A percentile compares a stretch with the other conserved stretches of the same genome.
These are phyloP conservation scores for Talaromyces amestolkiae DNA, from an alignment of 2,329 filamentous ascomycete species.

Conservation along the genomic window DNA sequence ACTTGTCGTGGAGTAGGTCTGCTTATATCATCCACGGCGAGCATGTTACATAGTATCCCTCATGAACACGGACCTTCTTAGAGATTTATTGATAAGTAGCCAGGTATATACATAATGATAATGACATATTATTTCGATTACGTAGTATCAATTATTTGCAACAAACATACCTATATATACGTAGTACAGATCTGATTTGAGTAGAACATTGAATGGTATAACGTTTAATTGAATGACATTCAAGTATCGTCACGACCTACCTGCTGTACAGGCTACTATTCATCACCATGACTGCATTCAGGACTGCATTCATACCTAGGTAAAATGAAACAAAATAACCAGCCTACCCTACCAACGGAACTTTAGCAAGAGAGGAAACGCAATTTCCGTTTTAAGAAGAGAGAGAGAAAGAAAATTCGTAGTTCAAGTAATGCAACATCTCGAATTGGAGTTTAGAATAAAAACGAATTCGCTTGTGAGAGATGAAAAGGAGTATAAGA, in stretches of 20 bases:
- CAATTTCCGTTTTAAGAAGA: background rate
- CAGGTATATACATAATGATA: background rate
- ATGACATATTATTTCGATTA: background rate
- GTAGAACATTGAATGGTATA: background rate
- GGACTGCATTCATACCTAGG: background rate
- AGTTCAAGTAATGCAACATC: background rate
- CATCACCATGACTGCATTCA: background rate
- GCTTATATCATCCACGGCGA: too few species aligned
- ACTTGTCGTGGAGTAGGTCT: conserved; percentile 44
- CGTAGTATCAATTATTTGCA: background rate
- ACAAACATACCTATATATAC: background rate
- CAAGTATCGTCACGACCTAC: background rate
- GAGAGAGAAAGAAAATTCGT: background rate
- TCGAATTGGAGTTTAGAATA: background rate
- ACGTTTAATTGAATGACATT: background rate
- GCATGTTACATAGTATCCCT: background rate
- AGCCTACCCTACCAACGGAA: background rate
- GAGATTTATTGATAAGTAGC: background rate
- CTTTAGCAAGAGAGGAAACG: background rate
- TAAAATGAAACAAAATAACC: background rate
- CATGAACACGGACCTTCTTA: background rate
- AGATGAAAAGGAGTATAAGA: background rate
- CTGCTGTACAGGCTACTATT: too few species aligned
- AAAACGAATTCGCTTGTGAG: background rate
- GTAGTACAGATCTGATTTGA: background rate